Conservation (phyloP, 352 stramenopile genomes). For the Phytophthora cactorum region DNA sequence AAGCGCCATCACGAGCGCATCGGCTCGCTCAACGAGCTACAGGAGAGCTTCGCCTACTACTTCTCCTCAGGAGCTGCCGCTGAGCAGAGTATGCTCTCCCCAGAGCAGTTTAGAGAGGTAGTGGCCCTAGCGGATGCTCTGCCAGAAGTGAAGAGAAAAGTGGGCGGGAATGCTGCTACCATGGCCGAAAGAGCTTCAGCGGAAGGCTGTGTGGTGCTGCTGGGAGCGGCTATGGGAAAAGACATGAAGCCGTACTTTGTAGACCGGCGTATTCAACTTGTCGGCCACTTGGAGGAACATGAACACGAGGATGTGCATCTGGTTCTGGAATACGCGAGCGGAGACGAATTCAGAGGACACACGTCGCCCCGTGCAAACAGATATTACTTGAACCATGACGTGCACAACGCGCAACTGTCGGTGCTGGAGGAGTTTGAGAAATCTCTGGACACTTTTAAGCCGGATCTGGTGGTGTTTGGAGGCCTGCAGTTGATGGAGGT, state of each 20-base stretch:
- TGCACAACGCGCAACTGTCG: conserved; percentile 82
- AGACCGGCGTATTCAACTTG: conserved; percentile 61
- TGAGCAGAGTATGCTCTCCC: conserved; percentile 84
- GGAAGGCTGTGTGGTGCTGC: conserved; percentile 72
- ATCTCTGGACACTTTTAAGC: conserved; percentile 59
- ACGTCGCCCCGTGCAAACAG: conserved; percentile 76
- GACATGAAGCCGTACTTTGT: conserved; percentile 78
- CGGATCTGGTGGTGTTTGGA: conserved; percentile 82
- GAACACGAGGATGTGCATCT: conserved; percentile 82
- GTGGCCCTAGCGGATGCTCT: conserved; percentile 72
- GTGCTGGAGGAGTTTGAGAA: conserved; percentile 82
- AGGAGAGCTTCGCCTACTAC: conserved; percentile 87
- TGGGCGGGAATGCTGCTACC: conserved; percentile 80
- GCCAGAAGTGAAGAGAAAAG: conserved; percentile 60
- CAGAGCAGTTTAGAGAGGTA: conserved; percentile 76
- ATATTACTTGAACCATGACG: conserved; percentile 89
- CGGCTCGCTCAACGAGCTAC: conserved; percentile 57
- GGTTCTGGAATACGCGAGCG: conserved; percentile 79
- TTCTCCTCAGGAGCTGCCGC: conserved; percentile 80
- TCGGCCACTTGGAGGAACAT: conserved; percentile 62
- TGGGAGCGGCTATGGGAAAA: conserved; percentile 79
- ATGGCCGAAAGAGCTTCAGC: conserved; percentile 78
- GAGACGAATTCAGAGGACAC: conserved; percentile 66
- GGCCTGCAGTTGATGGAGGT: conserved; percentile 88
- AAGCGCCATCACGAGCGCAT: conserved; percentile 81